phyloP scores from a whole-genome alignment of 192 early-diverging fungal species.

The Rhizophagus sp. region DNA sequence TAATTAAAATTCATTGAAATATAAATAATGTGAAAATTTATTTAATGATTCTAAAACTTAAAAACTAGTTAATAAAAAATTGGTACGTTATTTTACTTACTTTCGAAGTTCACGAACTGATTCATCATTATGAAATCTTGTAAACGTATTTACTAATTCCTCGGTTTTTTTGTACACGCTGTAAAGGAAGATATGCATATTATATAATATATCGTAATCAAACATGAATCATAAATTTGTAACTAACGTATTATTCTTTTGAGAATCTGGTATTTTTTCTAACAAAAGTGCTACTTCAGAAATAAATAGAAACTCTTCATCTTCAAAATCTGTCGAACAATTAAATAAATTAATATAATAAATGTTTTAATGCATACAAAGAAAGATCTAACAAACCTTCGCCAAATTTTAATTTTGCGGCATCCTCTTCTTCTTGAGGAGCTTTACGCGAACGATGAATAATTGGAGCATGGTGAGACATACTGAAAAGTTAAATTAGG shows the following conservation, averaged over 20 bases:
- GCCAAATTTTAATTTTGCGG: slow-evolving; percentile 25
- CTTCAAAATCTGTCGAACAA: slow-evolving; percentile 14
- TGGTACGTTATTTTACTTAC: neutral
- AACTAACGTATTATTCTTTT: slow-evolving; percentile 16
- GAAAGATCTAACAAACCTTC: slow-evolving; percentile 12
- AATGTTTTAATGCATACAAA: too few species aligned
- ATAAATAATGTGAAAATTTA: too few species aligned
- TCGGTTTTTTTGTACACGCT: slow-evolving; percentile 25
- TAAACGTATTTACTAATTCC: slow-evolving; percentile 17
- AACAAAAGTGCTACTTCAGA: slow-evolving; percentile 19
- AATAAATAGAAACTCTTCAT: slow-evolving; percentile 25
- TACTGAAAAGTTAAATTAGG: neutral
- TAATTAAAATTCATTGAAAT: too few species aligned
- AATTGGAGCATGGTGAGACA: neutral
- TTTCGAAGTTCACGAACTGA: slow-evolving; percentile 27
- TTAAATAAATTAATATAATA: neutral
- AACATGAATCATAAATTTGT: neutral
- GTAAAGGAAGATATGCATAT: neutral
- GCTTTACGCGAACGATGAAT: slow-evolving; percentile 11
- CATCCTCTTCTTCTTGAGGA: slow-evolving; percentile 27
- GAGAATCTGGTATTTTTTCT: neutral
- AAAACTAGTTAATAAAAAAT: neutral
- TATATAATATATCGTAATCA: neutral
- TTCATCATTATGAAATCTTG: slow-evolving; percentile 30
- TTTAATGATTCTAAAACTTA: neutral